These are phyloP conservation scores for Kwoniella shandongensis DNA, from an alignment of 768 basidiomycete genomes.

Conservation along the genomic window DNA sequence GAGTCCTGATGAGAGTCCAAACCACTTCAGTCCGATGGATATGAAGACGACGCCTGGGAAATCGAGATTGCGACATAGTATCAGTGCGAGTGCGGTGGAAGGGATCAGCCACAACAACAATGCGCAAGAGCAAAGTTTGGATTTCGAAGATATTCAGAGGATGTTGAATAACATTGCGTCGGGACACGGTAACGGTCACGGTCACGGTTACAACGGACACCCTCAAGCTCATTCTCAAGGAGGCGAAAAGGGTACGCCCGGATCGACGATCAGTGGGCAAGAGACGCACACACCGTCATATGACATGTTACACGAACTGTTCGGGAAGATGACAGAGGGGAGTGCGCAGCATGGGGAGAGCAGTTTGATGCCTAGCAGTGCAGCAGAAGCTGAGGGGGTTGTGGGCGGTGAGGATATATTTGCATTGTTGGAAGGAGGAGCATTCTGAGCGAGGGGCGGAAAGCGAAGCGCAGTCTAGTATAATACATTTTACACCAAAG, in stretches of 20 bases:
- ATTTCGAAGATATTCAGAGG: constrained; percentile 17
- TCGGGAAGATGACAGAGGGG: constrained; percentile 12
- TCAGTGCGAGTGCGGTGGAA: constrained; percentile 8
- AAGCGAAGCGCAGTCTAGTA: too few species aligned
- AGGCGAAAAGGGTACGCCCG: neutral
- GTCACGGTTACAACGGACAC: neutral
- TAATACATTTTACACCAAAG: too few species aligned
- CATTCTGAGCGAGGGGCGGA: constrained; percentile 2
- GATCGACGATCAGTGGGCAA: neutral
- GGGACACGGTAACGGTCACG: constrained; percentile 1
- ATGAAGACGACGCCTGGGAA: constrained; percentile 10
- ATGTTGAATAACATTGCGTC: constrained; percentile 17
- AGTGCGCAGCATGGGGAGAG: neutral
- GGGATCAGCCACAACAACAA: neutral
- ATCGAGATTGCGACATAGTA: constrained; percentile 11
- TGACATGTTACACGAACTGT: constrained; percentile 18
- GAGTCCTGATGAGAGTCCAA: constrained; percentile 26
- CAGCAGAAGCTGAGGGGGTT: constrained; percentile 17
- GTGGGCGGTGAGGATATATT: constrained; percentile 21
- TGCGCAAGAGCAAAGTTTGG: neutral
- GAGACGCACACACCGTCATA: neutral
- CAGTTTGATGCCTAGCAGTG: constrained; percentile 2
- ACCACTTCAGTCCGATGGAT: constrained; percentile 15
- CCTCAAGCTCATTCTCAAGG: neutral
- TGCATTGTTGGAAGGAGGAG: constrained; percentile 14